Base-by-base conservation (phyloP, 768 basidiomycete genomes). In the Lentinula detonsa region DNA sequence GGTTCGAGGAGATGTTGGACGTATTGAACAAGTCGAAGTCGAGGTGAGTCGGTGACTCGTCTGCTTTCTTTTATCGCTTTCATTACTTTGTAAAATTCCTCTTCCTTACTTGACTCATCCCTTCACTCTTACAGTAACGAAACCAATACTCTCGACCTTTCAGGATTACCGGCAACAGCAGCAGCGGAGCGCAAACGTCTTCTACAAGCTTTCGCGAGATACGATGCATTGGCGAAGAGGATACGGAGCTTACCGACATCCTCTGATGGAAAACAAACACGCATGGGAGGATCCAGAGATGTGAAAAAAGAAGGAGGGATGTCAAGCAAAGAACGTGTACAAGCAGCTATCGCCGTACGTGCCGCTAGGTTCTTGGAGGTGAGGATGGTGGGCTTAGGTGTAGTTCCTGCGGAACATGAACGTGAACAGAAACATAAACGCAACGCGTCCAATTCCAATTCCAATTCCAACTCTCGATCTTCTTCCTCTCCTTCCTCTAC, bases 141-240 rank as follows among this genome's bases (percentile, higher is more conserved):
- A 31, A 40, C 34, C n/a, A 13, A 3, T 6, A 18, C 16, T 28
- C 3, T 31, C 3, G 23, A 10, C 34, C 45, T 33, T n/a, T 23
- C 48, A 33, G 9, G 37, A 54, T 86, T 85, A 1, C 83, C 80
- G 4, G 86, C 82, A 59, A 88, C 90, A 70, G 91, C 88, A 5
- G 78, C 82, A 9, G 75, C 79, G 2, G 81, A 86, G 0, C 85
- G 95, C 62, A 95, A 95, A 69, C 85, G 86, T 4, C 80, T 99
- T 33, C 74, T 98, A 10, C 88, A 93, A 48, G 85, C 87, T 0
- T 94, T 98, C 70, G 82, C 88, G 5, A 88, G 92, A 55, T 98
- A 98, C 70, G 97, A 99, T 67, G 84, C 84, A 45, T 73, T 98
- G 13, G 82, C 94, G 1, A 97, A 95, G 70, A 86, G 88, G 35